Base-by-base conservation (phyloP, 2,329 filamentous ascomycete genomes). In the Colletotrichum sp. region DNA sequence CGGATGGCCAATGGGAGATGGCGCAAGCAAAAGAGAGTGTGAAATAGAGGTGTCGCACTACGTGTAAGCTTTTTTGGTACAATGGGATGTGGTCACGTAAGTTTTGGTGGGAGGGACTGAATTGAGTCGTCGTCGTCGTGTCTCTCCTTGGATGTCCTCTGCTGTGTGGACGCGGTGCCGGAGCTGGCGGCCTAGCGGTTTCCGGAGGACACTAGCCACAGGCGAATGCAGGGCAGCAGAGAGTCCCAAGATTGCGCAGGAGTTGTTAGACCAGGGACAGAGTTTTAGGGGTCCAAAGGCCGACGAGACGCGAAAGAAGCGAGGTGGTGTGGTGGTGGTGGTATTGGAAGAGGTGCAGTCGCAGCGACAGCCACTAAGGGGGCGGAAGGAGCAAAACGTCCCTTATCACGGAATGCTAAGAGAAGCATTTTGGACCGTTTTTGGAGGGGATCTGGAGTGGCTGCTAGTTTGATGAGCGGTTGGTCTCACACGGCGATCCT, bases 401-500 rank as follows among this genome's bases (percentile, higher is more conserved):
- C 60, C 66, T 52, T 71, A 62, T 71, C 68, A 75, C 60, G 68
- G 66, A 21, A 21, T 28, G 21, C 26, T 30, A 39, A 24, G 57
- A 15, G 36, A 44, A 18, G 21, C 16, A 60, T 44, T 55, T 36
- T 39, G 39, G 8, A 8, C 55, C 55, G 36, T 59, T 28, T 59
- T 59, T 18, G 15, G 34, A 36, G 60, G 34, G 26, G 36, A 15
- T 66, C 52, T 59, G 49, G 52, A 62, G 72, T 26, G n/a, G 57
- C 52, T 34, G 60, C 64, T 67, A 69, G 72, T 72, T 72, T 75
- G 52, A 72, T 75, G 24, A 62, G 71, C 49, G 36, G 36, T 10
- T 52, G 24, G 72, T 75, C 72, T 75, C 72, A 72, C 68, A 60
- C 62, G 72, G 72, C 62, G 72, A 67, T 60, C 55, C 62, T 36